These are phyloP conservation scores for Nakazawaea wickerhamii DNA, from an alignment of 805 yeast genomes.

Conservation along the genomic window DNA sequence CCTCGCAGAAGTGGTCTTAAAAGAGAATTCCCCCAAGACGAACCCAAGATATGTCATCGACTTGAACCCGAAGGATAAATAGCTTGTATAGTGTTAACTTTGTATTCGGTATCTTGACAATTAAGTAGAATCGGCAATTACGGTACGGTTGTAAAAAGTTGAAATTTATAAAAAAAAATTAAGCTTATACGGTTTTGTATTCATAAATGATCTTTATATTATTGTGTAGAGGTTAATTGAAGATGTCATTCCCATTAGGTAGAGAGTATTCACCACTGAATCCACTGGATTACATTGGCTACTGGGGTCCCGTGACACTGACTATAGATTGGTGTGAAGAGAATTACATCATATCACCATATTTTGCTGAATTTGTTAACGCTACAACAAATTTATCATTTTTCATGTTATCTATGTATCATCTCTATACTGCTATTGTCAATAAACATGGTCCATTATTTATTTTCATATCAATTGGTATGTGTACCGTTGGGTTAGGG, in stretches of 20 bases:
- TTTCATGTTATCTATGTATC: constrained; percentile 25
- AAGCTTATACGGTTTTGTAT: too few relatives aligned
- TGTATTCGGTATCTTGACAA: too few relatives aligned
- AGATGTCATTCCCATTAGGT: neutral
- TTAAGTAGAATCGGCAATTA: too few relatives aligned
- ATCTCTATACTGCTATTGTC: constrained; percentile 47
- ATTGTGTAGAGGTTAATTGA: neutral
- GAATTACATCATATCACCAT: constrained; percentile 81
- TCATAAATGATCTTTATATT: too few relatives aligned
- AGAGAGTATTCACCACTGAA: constrained; percentile 6
- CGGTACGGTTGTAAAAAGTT: too few relatives aligned
- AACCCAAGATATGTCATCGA: neutral
- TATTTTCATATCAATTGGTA: constrained; percentile 67
- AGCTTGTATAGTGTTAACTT: too few relatives aligned
- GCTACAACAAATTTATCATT: constrained; percentile 63
- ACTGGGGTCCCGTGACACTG: constrained; percentile 82
- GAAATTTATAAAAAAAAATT: too few relatives aligned
- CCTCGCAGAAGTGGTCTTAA: constrained; percentile 42
- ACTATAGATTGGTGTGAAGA: constrained; percentile 99
- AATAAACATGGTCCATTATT: constrained; percentile 70
- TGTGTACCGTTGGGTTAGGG: constrained; percentile 87
- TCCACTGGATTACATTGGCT: constrained; percentile 33
- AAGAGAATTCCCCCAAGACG: constrained; percentile 10
- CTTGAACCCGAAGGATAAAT: too few relatives aligned
- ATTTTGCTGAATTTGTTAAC: constrained; percentile 87